phyloP scores from a whole-genome alignment of 2,329 filamentous ascomycete genomes.

The Fusarium avenaceum region DNA sequence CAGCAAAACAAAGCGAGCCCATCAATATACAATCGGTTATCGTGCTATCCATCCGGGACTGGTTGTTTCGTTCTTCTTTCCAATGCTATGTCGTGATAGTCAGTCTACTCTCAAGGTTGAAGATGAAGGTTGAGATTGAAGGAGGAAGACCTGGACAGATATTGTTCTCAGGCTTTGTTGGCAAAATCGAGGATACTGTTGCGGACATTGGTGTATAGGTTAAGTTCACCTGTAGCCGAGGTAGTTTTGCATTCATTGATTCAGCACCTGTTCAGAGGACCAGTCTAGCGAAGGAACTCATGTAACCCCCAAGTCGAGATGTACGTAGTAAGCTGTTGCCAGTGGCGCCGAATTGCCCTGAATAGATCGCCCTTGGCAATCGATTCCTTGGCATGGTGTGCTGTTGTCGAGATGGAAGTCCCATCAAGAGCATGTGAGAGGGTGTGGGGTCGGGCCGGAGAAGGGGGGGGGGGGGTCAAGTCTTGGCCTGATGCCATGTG shows the following conservation, averaged over 20 bases:
- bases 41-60: background rate
- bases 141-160: background rate
- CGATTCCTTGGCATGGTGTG: conserved; percentile 1
- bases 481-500: conserved; percentile 10
- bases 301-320: background rate
- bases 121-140: background rate
- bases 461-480: background rate
- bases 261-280: background rate
- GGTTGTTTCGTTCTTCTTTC: background rate
- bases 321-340: background rate
- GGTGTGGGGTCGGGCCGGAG: conserved; percentile 11
- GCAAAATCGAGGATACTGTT: too few species aligned
- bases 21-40: background rate
- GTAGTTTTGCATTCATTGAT: background rate
- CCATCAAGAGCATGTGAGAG: conserved; percentile 2
- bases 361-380: conserved; percentile 27
- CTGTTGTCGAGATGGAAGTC: background rate
- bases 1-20: background rate
- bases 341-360: background rate
- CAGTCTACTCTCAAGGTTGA: background rate
- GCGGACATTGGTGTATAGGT: background rate
- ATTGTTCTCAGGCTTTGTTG: background rate
- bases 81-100: background rate
- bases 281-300: background rate
- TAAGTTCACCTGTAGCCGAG: background rate